Conservation (phyloP, 2,329 filamentous ascomycete genomes). For the Ophiostoma piceae region DNA sequence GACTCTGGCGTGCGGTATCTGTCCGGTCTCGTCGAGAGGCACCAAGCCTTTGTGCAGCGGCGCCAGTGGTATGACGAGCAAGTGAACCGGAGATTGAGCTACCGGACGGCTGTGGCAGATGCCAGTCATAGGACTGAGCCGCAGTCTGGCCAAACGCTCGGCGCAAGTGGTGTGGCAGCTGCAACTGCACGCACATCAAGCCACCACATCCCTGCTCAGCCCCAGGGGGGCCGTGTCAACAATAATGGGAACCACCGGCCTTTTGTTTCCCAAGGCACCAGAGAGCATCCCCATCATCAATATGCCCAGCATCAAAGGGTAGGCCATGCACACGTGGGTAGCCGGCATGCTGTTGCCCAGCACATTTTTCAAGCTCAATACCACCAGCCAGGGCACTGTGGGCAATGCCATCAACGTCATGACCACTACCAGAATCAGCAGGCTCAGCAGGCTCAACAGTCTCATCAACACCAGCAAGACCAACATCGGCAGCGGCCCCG, state of each 20-base stretch:
- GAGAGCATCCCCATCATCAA: neutral
- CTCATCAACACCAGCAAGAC: neutral
- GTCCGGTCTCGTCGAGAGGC: neutral
- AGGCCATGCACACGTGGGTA: neutral
- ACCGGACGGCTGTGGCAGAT: neutral
- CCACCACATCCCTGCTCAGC: neutral
- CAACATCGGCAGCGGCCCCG: neutral
- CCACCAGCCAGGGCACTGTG: neutral
- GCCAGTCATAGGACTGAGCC: neutral
- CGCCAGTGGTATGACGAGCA: neutral
- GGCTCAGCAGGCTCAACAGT: neutral
- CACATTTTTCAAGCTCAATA: neutral
- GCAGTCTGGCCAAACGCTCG: neutral
- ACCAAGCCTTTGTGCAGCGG: neutral
- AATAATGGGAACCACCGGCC: neutral
- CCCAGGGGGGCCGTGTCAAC: neutral
- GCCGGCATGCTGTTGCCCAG: neutral
- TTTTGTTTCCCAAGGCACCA: neutral
- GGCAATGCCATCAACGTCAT: neutral
- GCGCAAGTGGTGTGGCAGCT: neutral
- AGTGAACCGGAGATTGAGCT: neutral
- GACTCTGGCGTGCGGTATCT: neutral
- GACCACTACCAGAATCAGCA: neutral
- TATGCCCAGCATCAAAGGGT: neutral
- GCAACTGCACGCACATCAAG: neutral